Percentiles rank a stretch among this genome's conserved stretches.
These are phyloP conservation scores for Byssoonygena ceratinophila DNA, from an alignment of 2,329 filamentous ascomycete species.

Conservation along the genomic window DNA sequence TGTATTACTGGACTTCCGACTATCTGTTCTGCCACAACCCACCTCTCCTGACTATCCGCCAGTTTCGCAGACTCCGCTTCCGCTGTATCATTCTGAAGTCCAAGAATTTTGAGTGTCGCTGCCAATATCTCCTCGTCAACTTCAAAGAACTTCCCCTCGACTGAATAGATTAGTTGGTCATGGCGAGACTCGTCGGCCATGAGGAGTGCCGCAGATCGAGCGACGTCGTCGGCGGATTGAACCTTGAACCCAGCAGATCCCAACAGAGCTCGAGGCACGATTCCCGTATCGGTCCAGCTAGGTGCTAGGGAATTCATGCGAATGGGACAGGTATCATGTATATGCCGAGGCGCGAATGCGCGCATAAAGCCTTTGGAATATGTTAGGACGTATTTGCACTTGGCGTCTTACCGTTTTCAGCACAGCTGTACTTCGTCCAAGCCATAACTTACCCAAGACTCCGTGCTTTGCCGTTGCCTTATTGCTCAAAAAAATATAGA, in stretches of 20 bases:
- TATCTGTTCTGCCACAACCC: not conserved
- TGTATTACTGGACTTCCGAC: not conserved
- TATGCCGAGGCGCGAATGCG: slow-evolving; percentile 29
- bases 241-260: slow-evolving; percentile 32
- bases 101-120: not conserved
- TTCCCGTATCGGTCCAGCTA: slow-evolving; percentile 44
- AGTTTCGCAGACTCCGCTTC: not conserved
- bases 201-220: slow-evolving; percentile 40
- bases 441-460: slow-evolving; percentile 36
- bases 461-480: slow-evolving; percentile 46
- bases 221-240: slow-evolving; percentile 42
- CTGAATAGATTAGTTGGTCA: slow-evolving; percentile 45
- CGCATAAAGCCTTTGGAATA: slow-evolving; percentile 33
- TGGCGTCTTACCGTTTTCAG: not conserved
- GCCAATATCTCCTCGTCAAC: slow-evolving; percentile 38
- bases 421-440: too few relatives aligned
- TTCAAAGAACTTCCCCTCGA: slow-evolving; percentile 42
- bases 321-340: slow-evolving; percentile 30
- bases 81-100: not conserved
- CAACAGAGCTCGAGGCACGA: slow-evolving; percentile 36
- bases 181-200: slow-evolving; percentile 42
- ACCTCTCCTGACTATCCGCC: not conserved
- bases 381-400: not conserved
- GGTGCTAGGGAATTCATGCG: slow-evolving; percentile 48
- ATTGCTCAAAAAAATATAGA: not conserved